phyloP scores from a whole-genome alignment of 2,329 filamentous ascomycete species.

The Colletotrichum siamense region DNA sequence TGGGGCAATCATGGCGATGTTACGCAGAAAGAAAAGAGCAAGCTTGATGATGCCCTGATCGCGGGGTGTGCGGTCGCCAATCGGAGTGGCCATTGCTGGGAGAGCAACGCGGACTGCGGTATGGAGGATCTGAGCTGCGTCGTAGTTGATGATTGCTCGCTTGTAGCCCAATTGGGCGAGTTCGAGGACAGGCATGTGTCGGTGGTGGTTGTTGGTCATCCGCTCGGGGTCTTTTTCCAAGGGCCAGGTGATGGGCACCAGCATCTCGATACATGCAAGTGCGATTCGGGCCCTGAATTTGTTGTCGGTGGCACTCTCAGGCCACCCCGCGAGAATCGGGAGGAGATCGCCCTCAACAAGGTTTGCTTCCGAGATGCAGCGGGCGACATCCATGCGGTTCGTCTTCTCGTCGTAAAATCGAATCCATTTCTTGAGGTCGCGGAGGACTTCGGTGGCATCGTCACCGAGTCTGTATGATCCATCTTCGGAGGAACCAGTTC shows the following conservation, averaged over 20 bases:
- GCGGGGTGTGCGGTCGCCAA: constrained; percentile 75
- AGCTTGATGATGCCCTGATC: constrained; percentile 95
- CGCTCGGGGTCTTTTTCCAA: constrained; percentile 78
- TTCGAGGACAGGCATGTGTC: constrained; percentile 88
- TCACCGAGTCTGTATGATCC: constrained; percentile 89
- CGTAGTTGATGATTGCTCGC: constrained; percentile 83
- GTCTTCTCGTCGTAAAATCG: constrained; percentile 92
- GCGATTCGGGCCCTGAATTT: constrained; percentile 80
- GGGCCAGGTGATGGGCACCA: constrained; percentile 95
- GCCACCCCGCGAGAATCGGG: constrained; percentile 86
- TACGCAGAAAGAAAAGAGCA: constrained; percentile 86
- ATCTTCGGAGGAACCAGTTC: constrained; percentile 78
- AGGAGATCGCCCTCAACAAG: constrained; percentile 89
- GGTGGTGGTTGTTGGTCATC: constrained; percentile 92
- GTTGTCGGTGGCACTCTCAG: constrained; percentile 73
- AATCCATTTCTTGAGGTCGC: constrained; percentile 94
- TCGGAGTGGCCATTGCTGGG: constrained; percentile 81
- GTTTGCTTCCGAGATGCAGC: constrained; percentile 91
- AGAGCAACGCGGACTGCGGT: constrained; percentile 82
- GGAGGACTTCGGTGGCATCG: constrained; percentile 88
- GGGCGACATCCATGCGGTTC: constrained; percentile 92
- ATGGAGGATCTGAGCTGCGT: constrained; percentile 77
- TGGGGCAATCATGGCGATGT: constrained; percentile 83
- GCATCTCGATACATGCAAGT: constrained; percentile 85
- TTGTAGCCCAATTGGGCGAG: constrained; percentile 92